Conservation (phyloP, 2,329 filamentous ascomycete species). For the Penicillium sp. region DNA sequence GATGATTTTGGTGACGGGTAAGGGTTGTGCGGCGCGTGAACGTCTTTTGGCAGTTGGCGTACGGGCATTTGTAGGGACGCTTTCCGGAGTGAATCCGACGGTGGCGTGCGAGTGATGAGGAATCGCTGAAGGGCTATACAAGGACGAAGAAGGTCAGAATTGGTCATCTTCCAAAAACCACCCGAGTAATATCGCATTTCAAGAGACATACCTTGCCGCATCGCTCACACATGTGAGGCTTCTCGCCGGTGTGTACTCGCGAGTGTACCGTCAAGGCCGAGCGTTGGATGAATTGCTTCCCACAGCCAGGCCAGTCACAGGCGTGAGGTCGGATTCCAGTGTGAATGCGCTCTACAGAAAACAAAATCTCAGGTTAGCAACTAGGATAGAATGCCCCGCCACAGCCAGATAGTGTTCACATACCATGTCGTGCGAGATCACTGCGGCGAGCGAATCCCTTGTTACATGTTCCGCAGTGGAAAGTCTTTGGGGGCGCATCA, state of each 20-base stretch:
- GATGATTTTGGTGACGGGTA: slow-evolving; percentile 93
- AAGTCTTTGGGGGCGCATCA: slow-evolving; percentile 71
- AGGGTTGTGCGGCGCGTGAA: slow-evolving; percentile 95
- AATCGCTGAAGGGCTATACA: slow-evolving; percentile 88
- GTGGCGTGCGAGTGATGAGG: slow-evolving; percentile 90
- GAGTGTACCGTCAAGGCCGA: slow-evolving; percentile 94
- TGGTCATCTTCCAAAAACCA: not conserved
- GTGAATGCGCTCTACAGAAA: slow-evolving; percentile 82
- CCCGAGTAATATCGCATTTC: not conserved
- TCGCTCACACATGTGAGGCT: slow-evolving; percentile 95
- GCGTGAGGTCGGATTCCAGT: slow-evolving; percentile 88
- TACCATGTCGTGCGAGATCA: slow-evolving; percentile 93
- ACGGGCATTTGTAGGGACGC: slow-evolving; percentile 95
- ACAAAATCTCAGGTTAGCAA: not conserved
- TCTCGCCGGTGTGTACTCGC: slow-evolving; percentile 95
- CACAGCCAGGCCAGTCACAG: slow-evolving; percentile 86
- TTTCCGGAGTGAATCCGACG: slow-evolving; percentile 94
- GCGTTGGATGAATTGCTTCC: slow-evolving; percentile 96
- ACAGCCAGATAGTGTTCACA: slow-evolving; percentile 38
- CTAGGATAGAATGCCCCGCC: not conserved
- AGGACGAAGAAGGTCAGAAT: slow-evolving; percentile 1
- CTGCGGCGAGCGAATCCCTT: slow-evolving; percentile 94
- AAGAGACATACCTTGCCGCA: slow-evolving; percentile 82
- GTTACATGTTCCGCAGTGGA: slow-evolving; percentile 84
- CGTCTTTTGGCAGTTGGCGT: slow-evolving; percentile 96